Conservation (phyloP, 2,329 filamentous ascomycete genomes). For the Fusarium decemcellulare region DNA sequence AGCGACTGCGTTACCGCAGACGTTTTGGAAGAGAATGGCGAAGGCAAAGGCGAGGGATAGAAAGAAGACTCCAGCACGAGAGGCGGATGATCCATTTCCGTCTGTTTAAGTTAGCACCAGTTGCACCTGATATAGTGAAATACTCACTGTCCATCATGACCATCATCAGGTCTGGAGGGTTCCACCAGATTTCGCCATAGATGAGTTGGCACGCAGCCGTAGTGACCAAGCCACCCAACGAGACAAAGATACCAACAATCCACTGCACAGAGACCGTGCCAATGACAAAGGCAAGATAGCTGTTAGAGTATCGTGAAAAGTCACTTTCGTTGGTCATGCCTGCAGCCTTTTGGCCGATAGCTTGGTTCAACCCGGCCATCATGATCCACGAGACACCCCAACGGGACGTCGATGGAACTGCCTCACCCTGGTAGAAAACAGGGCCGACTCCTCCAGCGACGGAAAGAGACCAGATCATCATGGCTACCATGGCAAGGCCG, state of each 20-base stretch:
- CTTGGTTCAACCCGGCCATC: constrained; percentile 46
- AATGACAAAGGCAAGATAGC: constrained; percentile 38
- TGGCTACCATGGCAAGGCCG: constrained; percentile 61
- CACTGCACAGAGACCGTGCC: constrained; percentile 47
- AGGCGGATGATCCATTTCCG: neutral
- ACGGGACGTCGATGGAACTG: constrained; percentile 31
- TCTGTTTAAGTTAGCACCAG: neutral
- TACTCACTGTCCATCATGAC: constrained; percentile 44
- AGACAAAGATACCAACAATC: constrained; percentile 47
- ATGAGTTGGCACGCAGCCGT: constrained; percentile 47
- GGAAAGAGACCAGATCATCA: constrained; percentile 63
- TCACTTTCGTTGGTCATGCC: constrained; percentile 50
- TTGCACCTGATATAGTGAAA: constrained; percentile 4
- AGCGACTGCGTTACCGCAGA: constrained; percentile 48
- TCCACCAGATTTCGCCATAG: constrained; percentile 47
- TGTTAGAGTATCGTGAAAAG: constrained; percentile 47
- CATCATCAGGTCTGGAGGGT: constrained; percentile 46
- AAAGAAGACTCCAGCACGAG: constrained; percentile 49
- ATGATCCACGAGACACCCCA: constrained; percentile 44
- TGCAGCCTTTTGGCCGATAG: constrained; percentile 47
- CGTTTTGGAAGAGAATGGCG: constrained; percentile 48
- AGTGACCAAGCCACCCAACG: constrained; percentile 43
- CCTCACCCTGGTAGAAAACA: constrained; percentile 53
- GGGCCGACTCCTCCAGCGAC: constrained; percentile 60
- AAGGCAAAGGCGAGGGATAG: constrained; percentile 45